phyloP scores from a whole-genome alignment of 2,329 filamentous ascomycete genomes.

The Aurifilum marmelostoma region DNA sequence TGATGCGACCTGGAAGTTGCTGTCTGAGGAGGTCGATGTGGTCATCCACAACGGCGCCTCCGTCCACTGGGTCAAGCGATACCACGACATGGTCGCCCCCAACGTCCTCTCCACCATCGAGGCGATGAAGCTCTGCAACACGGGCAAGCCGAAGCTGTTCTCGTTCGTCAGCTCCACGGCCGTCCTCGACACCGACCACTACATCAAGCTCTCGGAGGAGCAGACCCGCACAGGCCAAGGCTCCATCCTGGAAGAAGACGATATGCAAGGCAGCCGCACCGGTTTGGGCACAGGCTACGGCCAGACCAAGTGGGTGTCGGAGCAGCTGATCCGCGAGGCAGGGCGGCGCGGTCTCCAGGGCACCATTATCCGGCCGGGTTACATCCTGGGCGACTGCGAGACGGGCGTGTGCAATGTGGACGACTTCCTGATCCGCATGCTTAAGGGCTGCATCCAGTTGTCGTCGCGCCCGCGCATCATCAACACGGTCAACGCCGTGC shows the following conservation, averaged over 20 bases:
- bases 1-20: constrained; percentile 63
- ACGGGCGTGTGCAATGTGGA: constrained; percentile 79
- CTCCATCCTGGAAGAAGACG: constrained; percentile 74
- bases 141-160: constrained; percentile 77
- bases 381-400: constrained; percentile 74
- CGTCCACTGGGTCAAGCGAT: constrained; percentile 82
- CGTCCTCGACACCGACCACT: constrained; percentile 81
- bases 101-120: constrained; percentile 86
- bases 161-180: constrained; percentile 83
- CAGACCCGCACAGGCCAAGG: constrained; percentile 62
- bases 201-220: constrained; percentile 71
- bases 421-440: constrained; percentile 85
- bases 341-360: constrained; percentile 76
- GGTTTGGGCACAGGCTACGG: constrained; percentile 88
- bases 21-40: constrained; percentile 70
- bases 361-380: constrained; percentile 79
- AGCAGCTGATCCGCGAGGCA: constrained; percentile 75
- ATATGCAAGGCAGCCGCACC: constrained; percentile 73
- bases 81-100: constrained; percentile 68
- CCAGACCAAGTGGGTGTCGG: constrained; percentile 83
- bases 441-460: constrained; percentile 87
- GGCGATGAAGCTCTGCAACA: constrained; percentile 73
- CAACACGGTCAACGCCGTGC: constrained; percentile 89
- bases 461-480: constrained; percentile 71
- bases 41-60: constrained; percentile 82